phyloP scores from a whole-genome alignment of 495 filamentous ascomycete genomes.

The Physcia stellaris region DNA sequence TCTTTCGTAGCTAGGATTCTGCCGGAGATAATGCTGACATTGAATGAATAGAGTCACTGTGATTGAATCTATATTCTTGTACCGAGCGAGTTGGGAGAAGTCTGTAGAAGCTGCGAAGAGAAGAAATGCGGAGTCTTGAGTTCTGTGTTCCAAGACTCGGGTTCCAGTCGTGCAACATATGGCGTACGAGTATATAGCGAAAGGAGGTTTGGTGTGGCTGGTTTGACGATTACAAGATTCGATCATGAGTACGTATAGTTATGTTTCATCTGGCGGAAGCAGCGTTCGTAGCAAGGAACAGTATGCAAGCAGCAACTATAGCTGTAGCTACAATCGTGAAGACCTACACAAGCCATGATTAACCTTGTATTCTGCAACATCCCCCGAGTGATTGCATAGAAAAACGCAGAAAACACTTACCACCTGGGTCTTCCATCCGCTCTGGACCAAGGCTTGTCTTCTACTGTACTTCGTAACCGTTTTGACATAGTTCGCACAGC shows the following conservation, averaged over 20 bases:
- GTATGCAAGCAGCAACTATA: constrained; percentile 69
- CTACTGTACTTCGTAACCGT: constrained; percentile 76
- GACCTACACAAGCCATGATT: constrained; percentile 26
- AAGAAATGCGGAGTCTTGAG: constrained; percentile 48
- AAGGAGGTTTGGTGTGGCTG: no score
- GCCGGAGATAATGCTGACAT: constrained; percentile 7
- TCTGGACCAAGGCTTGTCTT: constrained; percentile 74
- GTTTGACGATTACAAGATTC: no score
- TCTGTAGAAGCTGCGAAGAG: constrained; percentile 59
- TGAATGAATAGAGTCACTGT: constrained; percentile 34
- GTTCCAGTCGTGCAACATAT: no score
- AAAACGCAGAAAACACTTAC: no score
- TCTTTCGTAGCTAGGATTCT: constrained; percentile 6
- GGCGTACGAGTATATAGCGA: no score
- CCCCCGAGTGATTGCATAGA: no score
- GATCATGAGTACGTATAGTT: no score
- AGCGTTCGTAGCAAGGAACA: constrained; percentile 45
- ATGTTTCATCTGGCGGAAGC: constrained; percentile 9
- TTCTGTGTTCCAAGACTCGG: no score
- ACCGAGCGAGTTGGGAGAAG: constrained; percentile 52
- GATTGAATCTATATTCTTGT: constrained; percentile 55
- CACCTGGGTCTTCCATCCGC: constrained; percentile 81
- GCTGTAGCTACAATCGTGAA: constrained; percentile 62
- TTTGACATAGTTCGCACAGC: constrained; percentile 74
- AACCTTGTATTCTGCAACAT: neutral